phyloP scores from a whole-genome alignment of 164 flowering plant species.

The Liquidambar formosana region DNA sequence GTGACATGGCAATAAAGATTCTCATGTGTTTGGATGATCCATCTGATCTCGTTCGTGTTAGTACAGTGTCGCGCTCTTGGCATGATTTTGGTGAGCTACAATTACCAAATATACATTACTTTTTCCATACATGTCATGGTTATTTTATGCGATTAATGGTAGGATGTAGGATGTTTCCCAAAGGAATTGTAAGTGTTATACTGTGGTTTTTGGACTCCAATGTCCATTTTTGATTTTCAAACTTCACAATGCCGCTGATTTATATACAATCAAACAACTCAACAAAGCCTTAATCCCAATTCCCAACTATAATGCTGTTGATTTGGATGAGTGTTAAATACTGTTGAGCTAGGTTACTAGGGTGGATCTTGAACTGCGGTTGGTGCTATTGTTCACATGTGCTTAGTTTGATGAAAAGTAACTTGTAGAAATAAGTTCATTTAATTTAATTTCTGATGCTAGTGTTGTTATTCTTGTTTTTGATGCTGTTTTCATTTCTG shows the following conservation, averaged over 20 bases:
- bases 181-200: neutral
- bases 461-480: too few relatives aligned
- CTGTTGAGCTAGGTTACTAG: too few relatives aligned
- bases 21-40: slow-evolving; percentile 61
- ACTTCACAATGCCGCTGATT: slow-evolving; percentile 1
- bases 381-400: too few relatives aligned
- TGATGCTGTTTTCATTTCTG: too few relatives aligned
- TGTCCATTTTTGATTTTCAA: neutral
- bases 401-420: too few relatives aligned
- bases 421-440: too few relatives aligned
- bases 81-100: slow-evolving; percentile 58
- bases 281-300: too few relatives aligned
- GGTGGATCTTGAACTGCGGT: too few relatives aligned
- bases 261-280: too few relatives aligned
- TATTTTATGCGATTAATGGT: neutral
- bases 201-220: neutral
- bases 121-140: neutral
- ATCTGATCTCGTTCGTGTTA: slow-evolving; percentile 60
- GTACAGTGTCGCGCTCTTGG: slow-evolving; percentile 70
- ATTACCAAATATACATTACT: neutral
- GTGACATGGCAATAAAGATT: slow-evolving; percentile 42
- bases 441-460: too few relatives aligned
- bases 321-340: neutral
- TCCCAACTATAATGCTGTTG: too few relatives aligned
- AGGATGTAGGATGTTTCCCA: neutral